Conservation (phyloP, 257 asterid species). For the Paraleonurus japonicus region DNA sequence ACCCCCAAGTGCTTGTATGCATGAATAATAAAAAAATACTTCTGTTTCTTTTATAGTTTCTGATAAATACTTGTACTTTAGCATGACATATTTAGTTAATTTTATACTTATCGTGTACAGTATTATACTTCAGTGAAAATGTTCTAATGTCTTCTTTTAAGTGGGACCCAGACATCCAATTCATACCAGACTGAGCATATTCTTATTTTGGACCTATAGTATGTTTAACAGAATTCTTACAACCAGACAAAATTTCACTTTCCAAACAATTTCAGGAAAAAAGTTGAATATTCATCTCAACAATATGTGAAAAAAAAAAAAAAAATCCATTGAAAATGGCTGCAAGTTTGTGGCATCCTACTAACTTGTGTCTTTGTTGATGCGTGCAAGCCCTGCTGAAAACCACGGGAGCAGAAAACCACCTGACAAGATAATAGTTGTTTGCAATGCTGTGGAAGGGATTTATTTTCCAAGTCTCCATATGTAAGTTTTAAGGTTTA, state of each 20-base stretch:
- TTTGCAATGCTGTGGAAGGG: conserved; percentile 81
- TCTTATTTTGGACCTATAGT: not conserved
- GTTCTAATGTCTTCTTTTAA: not conserved
- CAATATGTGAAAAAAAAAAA: not conserved
- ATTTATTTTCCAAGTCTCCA: conserved; percentile 71
- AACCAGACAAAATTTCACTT: not conserved
- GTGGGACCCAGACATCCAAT: not conserved
- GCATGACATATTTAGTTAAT: not conserved
- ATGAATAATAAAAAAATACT: not conserved
- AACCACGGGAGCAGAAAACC: conserved; percentile 36
- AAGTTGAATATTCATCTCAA: not conserved
- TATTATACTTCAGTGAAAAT: not conserved
- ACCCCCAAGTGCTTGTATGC: not conserved
- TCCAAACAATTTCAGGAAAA: not conserved
- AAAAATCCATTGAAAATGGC: not conserved
- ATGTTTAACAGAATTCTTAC: not conserved
- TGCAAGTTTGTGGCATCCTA: not conserved
- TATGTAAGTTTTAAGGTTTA: conserved; percentile 52
- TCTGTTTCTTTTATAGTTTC: not conserved
- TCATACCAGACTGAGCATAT: not conserved
- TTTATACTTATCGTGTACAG: not conserved
- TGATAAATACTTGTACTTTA: not conserved
- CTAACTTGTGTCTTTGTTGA: conserved; percentile 25
- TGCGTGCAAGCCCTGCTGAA: conserved; percentile 49
- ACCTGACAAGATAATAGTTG: conserved; percentile 64